Percentiles rank a stretch among this genome's conserved stretches.
Evolutionary conservation across 768 basidiomycete genomes (phyloP).

Genomic region (Udeniomyces megalosporus): DNA sequence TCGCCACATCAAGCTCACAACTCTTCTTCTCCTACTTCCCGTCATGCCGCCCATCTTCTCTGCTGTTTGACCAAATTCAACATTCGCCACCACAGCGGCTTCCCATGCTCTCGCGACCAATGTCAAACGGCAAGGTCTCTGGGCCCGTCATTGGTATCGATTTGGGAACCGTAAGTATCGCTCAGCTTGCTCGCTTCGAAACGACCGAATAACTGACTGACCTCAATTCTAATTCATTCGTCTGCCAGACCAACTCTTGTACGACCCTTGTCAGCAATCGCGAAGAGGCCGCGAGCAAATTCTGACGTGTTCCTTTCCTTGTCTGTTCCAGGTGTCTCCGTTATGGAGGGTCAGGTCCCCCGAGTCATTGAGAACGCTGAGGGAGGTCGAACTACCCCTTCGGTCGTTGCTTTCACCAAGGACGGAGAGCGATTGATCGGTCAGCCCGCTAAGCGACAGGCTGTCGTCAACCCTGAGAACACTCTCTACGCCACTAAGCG

Average conservation of each 20-base stretch:
- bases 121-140: slow-evolving; percentile 46
- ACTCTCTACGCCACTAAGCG: slow-evolving; percentile 43
- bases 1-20: not conserved
- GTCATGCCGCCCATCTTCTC: not conserved
- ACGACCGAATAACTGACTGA: slow-evolving; percentile 29
- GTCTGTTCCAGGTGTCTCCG: slow-evolving; percentile 45
- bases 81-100: not conserved
- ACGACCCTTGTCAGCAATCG: slow-evolving; percentile 23
- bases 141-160: slow-evolving; percentile 91
- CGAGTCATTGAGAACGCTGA: slow-evolving; percentile 95
- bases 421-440: slow-evolving; percentile 93
- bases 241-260: slow-evolving; percentile 31
- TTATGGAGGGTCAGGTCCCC: slow-evolving; percentile 90
- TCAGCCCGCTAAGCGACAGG: slow-evolving; percentile 91
- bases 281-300: too few relatives aligned
- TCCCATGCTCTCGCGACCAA: not conserved
- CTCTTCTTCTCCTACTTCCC: not conserved
- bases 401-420: slow-evolving; percentile 96
- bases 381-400: slow-evolving; percentile 94
- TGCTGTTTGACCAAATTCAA: not conserved
- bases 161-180: slow-evolving; percentile 47
- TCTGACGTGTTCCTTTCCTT: not conserved
- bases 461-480: slow-evolving; percentile 85
- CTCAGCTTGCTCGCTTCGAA: not conserved
- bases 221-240: not conserved